Base-by-base conservation (phyloP, 768 basidiomycete species). In the Boletus eberwhitei region DNA sequence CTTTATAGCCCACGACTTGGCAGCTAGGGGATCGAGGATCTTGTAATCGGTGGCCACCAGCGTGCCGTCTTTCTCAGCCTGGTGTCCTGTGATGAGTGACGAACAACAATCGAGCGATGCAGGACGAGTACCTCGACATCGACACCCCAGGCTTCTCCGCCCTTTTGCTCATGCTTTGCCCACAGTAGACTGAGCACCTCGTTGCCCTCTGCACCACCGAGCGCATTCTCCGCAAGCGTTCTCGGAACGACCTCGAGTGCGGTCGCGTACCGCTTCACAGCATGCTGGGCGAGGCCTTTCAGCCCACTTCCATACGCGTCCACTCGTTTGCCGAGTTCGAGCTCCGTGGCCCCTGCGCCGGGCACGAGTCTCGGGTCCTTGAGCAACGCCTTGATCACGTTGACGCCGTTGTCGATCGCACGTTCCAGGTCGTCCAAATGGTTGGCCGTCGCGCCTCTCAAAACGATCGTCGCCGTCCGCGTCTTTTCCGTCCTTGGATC, bases 381-480 rank as follows among this genome's bases (percentile, higher is more conserved):
- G 65, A 99, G 73, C 59, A 99, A 71, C 29, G 88, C 81, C 73
- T 98, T 94, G 75, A 99, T 89, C 40, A 96, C 96, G 73, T 91
- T 94, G 59, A 95, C 93, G 26, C 96, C 97, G 64, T 98, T 95
- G 68, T 98, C 97, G 44, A 99, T 79, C 29, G 96, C 94, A 26
- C 97, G 83, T 72, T 99, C 96, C 34, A 99, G 82, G 70, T 98
- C 97, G 66, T 99, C 97, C 45, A 98, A 74, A 59, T 86, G 86
- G 74, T 98, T 98, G 46, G 90, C 82, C 1, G 97, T 99, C 32
- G 97, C 96, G 1, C 97, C 97, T 14, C 97, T 84, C 40, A 99
- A 76, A 19, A 99, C 92, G 71, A 99, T 90, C 16, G 96, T 99
- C 29, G 97, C 88, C 38, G 93, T 98, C 37, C 84, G 78, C 8